A percentile compares a stretch with the other conserved stretches of the same genome.
phyloP scores from a whole-genome alignment of 2,329 filamentous ascomycete genomes.

The Lasiodiplodia theobromae region DNA sequence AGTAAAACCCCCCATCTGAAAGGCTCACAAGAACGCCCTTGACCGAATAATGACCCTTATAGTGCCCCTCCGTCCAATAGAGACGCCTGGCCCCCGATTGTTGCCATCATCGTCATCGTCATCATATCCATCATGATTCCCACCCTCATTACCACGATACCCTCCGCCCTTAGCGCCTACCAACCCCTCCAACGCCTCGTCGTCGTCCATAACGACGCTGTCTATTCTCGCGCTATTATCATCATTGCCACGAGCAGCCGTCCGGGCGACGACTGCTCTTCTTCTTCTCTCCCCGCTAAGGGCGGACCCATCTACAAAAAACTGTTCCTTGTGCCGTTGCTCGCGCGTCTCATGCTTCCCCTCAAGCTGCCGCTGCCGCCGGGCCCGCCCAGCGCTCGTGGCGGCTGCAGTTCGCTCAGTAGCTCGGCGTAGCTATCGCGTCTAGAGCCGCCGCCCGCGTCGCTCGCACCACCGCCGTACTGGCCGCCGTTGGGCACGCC shows the following conservation, averaged over 20 bases:
- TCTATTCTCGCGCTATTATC: background rate
- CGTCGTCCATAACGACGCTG: slow-evolving; percentile 8
- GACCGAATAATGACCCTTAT: slow-evolving; percentile 23
- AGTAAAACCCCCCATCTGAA: background rate
- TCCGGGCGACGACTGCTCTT: too few relatives aligned
- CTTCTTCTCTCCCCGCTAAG: slow-evolving; percentile 17
- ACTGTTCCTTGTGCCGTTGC: slow-evolving; percentile 24
- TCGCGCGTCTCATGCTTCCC: slow-evolving; percentile 8
- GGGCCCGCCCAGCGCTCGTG: slow-evolving; percentile 1
- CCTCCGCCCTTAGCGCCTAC: slow-evolving; percentile 25
- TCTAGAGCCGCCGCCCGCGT: slow-evolving; percentile 51
- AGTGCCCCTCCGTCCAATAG: slow-evolving; percentile 7
- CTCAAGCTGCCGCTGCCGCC: slow-evolving; percentile 18
- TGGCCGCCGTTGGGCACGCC: slow-evolving; percentile 38
- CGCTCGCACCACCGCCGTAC: background rate
- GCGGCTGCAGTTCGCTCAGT: slow-evolving; percentile 26
- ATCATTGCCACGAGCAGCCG: background rate
- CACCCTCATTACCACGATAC: slow-evolving; percentile 8
- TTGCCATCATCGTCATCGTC: slow-evolving; percentile 1
- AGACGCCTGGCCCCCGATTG: background rate
- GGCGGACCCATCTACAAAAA: slow-evolving; percentile 31
- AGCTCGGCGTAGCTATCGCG: slow-evolving; percentile 44
- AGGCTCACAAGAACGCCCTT: slow-evolving; percentile 24
- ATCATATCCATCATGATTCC: slow-evolving; percentile 9
- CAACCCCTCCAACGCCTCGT: background rate